Evolutionary conservation across 2,329 filamentous ascomycete species (phyloP).

Genomic region (Beauveria sp.): DNA sequence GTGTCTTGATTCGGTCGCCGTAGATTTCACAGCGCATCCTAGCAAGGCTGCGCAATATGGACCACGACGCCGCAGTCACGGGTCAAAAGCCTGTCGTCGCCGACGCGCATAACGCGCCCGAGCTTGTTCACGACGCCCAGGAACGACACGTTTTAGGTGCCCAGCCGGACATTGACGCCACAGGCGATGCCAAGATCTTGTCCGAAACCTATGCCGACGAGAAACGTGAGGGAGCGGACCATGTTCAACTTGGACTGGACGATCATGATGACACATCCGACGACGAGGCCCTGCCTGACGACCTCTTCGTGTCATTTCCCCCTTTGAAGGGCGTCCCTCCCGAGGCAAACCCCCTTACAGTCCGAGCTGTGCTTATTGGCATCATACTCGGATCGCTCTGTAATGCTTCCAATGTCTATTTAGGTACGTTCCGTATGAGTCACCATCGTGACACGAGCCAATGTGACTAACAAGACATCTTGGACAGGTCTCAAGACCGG

Average conservation of each 20-base stretch:
- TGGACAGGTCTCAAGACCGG: conserved; percentile 40
- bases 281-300: background rate
- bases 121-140: background rate
- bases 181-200: background rate
- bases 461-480: background rate
- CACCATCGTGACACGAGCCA: background rate
- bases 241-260: background rate
- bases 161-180: conserved; percentile 10
- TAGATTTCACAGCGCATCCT: background rate
- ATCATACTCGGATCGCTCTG: conserved; percentile 50
- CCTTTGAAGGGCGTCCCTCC: conserved; percentile 32
- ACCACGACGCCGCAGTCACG: background rate
- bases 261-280: conserved; percentile 25
- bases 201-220: background rate
- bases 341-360: conserved; percentile 42
- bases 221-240: background rate
- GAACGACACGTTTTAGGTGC: conserved; percentile 11
- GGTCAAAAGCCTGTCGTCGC: conserved; percentile 4
- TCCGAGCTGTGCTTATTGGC: conserved; percentile 47
- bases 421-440: conserved; percentile 31
- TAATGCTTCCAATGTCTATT: conserved; percentile 55
- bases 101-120: background rate
- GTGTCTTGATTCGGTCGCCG: background rate
- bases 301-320: conserved; percentile 34
- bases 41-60: background rate